These are phyloP conservation scores for Lasiodiplodia sp. DNA, from an alignment of 2,329 filamentous ascomycete genomes.

Conservation along the genomic window DNA sequence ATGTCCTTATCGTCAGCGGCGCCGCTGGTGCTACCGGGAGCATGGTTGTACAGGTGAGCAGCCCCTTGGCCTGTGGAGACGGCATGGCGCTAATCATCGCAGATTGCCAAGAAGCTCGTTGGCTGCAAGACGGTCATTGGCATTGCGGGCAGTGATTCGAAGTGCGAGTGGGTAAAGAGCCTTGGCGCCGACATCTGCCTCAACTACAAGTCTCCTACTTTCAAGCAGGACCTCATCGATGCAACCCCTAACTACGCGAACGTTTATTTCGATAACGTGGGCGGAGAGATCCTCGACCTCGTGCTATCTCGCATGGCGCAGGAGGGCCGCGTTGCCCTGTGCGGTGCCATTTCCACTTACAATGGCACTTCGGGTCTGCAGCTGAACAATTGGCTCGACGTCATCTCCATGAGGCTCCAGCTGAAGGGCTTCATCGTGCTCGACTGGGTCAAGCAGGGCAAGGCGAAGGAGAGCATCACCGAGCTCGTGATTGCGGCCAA, in stretches of 20 bases:
- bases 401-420: slow-evolving; percentile 51
- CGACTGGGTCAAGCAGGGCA: slow-evolving; percentile 55
- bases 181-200: slow-evolving; percentile 62
- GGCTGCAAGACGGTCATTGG: slow-evolving; percentile 59
- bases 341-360: slow-evolving; percentile 54
- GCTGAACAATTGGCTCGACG: slow-evolving; percentile 54
- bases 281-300: slow-evolving; percentile 56
- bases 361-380: slow-evolving; percentile 40
- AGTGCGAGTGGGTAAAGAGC: slow-evolving; percentile 59
- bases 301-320: slow-evolving; percentile 53
- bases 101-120: slow-evolving; percentile 60
- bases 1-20: slow-evolving; percentile 79
- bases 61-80: neutral
- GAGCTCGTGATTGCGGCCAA: slow-evolving; percentile 32
- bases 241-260: slow-evolving; percentile 60
- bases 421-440: slow-evolving; percentile 71
- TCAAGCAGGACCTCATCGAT: slow-evolving; percentile 55
- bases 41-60: slow-evolving; percentile 74
- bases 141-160: slow-evolving; percentile 60
- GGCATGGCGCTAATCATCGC: slow-evolving; percentile 38
- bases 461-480: slow-evolving; percentile 21
- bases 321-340: slow-evolving; percentile 51
- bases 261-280: slow-evolving; percentile 61
- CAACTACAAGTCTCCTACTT: slow-evolving; percentile 61
- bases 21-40: slow-evolving; percentile 81